Percentiles rank a stretch among this genome's conserved stretches.
Conservation (phyloP, 192 early-diverging fungal species). For the Phycomyces blakesleeanus region DNA sequence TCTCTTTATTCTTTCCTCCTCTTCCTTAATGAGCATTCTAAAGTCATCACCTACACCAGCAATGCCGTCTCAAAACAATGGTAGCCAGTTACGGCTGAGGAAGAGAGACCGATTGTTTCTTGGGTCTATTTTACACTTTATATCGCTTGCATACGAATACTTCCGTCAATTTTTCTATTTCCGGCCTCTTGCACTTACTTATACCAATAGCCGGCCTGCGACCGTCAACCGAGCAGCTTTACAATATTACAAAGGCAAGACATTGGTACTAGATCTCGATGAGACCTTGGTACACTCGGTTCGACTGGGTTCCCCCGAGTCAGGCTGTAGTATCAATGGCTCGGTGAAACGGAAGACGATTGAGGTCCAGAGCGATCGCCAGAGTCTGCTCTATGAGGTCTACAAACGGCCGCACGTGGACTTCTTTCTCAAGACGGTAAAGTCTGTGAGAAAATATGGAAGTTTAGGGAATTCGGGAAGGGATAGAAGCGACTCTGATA, state of each 20-base stretch:
- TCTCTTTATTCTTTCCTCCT: too few species aligned
- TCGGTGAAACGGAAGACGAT: conserved; percentile 68
- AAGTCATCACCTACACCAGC: not conserved
- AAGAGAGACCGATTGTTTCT: conserved; percentile 1
- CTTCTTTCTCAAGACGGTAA: conserved; percentile 78
- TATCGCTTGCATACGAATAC: conserved; percentile 9
- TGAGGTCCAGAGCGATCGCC: conserved; percentile 80
- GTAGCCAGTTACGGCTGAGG: too few species aligned
- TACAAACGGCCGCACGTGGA: conserved; percentile 89
- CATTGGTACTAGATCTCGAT: conserved; percentile 68
- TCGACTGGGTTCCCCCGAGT: conserved; percentile 43
- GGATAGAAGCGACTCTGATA: too few species aligned
- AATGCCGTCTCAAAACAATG: not conserved
- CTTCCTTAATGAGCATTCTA: too few species aligned
- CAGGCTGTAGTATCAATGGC: conserved; percentile 36
- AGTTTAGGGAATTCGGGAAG: too few species aligned
- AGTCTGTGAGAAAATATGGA: not conserved
- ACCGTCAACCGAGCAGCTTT: not conserved
- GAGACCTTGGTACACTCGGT: conserved; percentile 85
- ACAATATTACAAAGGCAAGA: conserved; percentile 51
- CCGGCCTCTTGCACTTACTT: not conserved
- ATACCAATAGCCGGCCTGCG: not conserved
- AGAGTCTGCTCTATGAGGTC: conserved; percentile 83
- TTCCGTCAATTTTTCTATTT: conserved; percentile 2
- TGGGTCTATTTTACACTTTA: conserved; percentile 2